Evolutionary conservation across 257 asterid genomes (phyloP), one percentile per base, ranked within the genome.

Genomic region (Linderniella brevidens): DNA sequence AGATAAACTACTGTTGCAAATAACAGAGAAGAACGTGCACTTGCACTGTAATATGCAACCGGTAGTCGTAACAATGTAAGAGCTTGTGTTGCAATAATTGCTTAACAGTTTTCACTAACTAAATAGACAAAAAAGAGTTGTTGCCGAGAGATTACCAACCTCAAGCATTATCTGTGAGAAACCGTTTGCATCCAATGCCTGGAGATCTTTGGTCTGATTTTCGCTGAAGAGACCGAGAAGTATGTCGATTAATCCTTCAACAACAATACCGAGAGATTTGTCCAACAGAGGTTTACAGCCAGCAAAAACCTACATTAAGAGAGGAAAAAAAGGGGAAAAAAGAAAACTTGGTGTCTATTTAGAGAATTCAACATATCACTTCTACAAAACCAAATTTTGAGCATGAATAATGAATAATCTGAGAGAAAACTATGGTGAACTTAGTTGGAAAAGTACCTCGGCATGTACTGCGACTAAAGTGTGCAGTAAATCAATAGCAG

Each of bases 121-220:
- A 25, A 25, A 6, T 25, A 6, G 32, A 25, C 4, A 25, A 25
- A 25, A 25, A 25, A 25, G 3, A 25, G 32, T 25, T 3, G 32
- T 25, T 25, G 32, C 32, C n/a, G n/a, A 25, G 32, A 25, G 32
- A 25, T 25, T 2, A 25, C 63, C 65, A 58, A 76, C 98, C 96
- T 88, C 98, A 51, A 88, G 92, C 96, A 84, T 88, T 50, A 88
- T 80, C 74, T 80, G 96, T 67, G 81, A 88, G 66, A 74, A 88
- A 61, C 98, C 98, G 58, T 82, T 88, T 54, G 93, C 63, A 54
- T 88, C 96, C 71, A 88, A 60, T 54, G 81, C 81, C 58, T 75
- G 66, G 65, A 88, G 72, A 49, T 81, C 92, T 67, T 55, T 71
- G 35, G 58, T 43, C 53, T 60, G 65, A 69, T 78, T 68, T 73